Base-by-base conservation (phyloP, 805 yeast species). In the Candida chilensis region DNA sequence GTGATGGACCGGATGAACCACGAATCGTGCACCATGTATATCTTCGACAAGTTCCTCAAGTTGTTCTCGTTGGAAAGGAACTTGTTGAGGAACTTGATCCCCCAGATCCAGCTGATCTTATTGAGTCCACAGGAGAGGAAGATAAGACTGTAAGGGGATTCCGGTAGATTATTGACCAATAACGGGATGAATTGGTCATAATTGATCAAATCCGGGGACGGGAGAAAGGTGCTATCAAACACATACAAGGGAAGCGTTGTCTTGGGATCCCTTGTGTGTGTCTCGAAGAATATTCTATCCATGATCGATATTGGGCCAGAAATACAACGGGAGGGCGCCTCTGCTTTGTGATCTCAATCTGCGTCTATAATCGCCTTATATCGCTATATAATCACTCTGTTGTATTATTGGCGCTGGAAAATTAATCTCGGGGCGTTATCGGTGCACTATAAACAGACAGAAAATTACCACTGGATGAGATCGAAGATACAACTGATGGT, bases 21-120 rank as follows among this genome's bases (percentile, higher is more conserved):
- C 28, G 82, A 79, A 41, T 88, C 96, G 53, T 90, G 96, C 3
- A 90, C 94, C 18, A 88, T 69, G 38, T 78, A 81, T 3, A 86
- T 61, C 44, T 74, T 78, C 30, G 59, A 57, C 27, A 90, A 53
- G 32, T 57, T 56, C 17, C 45, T 40, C 24, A 70, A 62, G 31
- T 69, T 67, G 36, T 73, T 70, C 27, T 66, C 54, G 4, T 62
- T 63, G 11, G 69, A 64, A 2, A 90, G 75, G 17, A 90, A 64
- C 38, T 71, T 54, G 37, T 64, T 67, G 27, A 72, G 47, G 28
- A 72, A 63, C 42, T 63, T 64, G 29, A 70, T 45, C 10, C 86
- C 83, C 71, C 86, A 80, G 5, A 78, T 64, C 87, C 94, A 77
- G 28, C 61, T 61, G 33, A 73, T 69, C 32, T 68, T 64, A 37